Percentiles rank a stretch among this genome's conserved stretches.
Conservation (phyloP, 352 stramenopile species). For the Phytophthora parvispora region DNA sequence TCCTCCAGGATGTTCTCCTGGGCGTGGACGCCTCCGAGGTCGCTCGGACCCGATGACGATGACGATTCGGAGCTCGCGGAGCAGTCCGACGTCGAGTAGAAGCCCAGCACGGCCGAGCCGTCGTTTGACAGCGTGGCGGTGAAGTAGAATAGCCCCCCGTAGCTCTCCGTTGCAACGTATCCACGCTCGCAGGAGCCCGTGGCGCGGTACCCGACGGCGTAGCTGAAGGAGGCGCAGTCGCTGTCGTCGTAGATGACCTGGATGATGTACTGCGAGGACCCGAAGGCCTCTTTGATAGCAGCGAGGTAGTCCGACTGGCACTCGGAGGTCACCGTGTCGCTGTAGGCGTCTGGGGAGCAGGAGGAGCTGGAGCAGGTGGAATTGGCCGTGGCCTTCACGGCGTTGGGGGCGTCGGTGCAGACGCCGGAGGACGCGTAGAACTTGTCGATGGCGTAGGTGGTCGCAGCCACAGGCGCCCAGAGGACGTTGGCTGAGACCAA, state of each 20-base stretch:
- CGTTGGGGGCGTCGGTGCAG: not conserved
- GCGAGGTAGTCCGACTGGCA: not conserved
- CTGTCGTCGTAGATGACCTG: not conserved
- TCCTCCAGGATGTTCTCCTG: not conserved
- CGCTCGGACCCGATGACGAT: not conserved
- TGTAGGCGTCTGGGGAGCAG: not conserved
- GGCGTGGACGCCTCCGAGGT: not conserved
- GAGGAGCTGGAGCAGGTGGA: not conserved
- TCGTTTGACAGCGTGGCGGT: no score
- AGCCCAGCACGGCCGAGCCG: no score
- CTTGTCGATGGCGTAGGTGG: not conserved
- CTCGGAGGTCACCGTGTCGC: not conserved
- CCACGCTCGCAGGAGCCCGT: not conserved
- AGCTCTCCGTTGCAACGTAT: not conserved
- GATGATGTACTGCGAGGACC: not conserved
- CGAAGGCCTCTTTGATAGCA: not conserved
- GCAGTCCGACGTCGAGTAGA: not conserved
- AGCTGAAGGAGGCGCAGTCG: not conserved
- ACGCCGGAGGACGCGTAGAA: not conserved
- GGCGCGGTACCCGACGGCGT: not conserved
- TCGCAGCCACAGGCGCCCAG: not conserved
- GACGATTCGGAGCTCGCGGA: not conserved
- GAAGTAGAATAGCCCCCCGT: no score
- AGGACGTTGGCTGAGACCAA: not conserved
- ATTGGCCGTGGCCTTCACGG: not conserved